A percentile compares a stretch with the other conserved stretches of the same genome.
phyloP scores from a whole-genome alignment of 352 stramenopile genomes.

The Phytophthora nicotianae region DNA sequence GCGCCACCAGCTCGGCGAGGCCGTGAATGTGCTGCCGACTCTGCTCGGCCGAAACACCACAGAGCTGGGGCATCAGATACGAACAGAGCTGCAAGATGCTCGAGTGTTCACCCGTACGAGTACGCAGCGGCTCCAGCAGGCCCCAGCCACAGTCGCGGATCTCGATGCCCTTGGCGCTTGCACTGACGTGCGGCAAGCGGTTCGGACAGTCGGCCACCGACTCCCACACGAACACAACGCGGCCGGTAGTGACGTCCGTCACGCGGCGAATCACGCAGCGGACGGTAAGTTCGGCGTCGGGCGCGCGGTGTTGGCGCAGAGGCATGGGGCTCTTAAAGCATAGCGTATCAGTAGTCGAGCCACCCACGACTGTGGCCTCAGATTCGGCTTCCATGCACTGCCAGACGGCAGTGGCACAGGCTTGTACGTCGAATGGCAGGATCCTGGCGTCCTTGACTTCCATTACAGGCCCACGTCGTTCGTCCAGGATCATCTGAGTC shows the following conservation, averaged over 20 bases:
- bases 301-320: constrained; percentile 41
- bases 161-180: constrained; percentile 39
- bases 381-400: constrained; percentile 41
- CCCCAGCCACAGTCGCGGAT: constrained; percentile 60
- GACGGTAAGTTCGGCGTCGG: constrained; percentile 42
- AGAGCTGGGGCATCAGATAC: constrained; percentile 45
- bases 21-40: constrained; percentile 51
- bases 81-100: constrained; percentile 65
- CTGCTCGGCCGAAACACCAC: constrained; percentile 38
- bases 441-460: constrained; percentile 59
- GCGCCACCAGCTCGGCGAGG: constrained; percentile 48
- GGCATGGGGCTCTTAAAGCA: constrained; percentile 47
- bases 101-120: constrained; percentile 34
- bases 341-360: constrained; percentile 36
- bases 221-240: constrained; percentile 60
- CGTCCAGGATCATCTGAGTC: constrained; percentile 59
- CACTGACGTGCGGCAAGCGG: constrained; percentile 30
- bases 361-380: constrained; percentile 31
- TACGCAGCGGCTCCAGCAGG: constrained; percentile 42
- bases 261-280: constrained; percentile 50
- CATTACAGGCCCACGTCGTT: constrained; percentile 49
- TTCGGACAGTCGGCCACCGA: constrained; percentile 45
- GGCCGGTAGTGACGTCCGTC: constrained; percentile 31
- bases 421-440: constrained; percentile 49
- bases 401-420: constrained; percentile 43